Evolutionary conservation across 352 stramenopile species (phyloP), one percentile per base, ranked within the genome.

Genomic region (Globisporangium yorkense): DNA sequence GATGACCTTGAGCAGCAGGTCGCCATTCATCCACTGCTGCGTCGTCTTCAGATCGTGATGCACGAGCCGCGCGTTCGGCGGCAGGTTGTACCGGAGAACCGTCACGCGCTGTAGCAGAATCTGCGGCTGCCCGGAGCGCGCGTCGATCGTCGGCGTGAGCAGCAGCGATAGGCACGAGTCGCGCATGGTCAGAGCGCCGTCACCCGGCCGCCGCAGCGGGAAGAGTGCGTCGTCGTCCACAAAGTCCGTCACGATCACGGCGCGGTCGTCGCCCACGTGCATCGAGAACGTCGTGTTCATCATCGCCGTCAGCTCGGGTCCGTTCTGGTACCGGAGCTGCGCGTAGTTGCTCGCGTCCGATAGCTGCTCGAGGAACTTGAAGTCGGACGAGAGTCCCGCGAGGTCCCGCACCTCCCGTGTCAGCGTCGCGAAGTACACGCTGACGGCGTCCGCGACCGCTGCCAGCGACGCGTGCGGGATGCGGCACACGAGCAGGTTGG

Each of bases 1-100:
- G 15, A 83, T 52, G 21, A 86, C 73, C 56, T 79, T 71, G 64
- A 83, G 81, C 53, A 79, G 65, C 51, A 87, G 51, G 61, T 87
- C 76, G 41, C 76, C 76, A 51, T 87, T 87, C 57, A 82, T 57
- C 65, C 75, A 80, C n/a, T 75, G 63, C 37, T 75, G 45, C 40
- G 72, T 71, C 20, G 71, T 75, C 40, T 71, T 63, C 52, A 87
- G 62, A 59, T 87, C 76, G 49, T 68, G 59, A 55, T 84, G 74
- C 57, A 87, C 44, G 15, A 62, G 59, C 1, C 62, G 60, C 27
- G 76, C 76, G 51, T 70, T 75, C 10, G 76, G 75, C 33, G 68
- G 65, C 18, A 82, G 54, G 49, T 79, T 80, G 66, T 87, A 87
- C 15, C 71, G 71, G 45, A 72, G 74, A 5, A 72, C 66, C 39